These are phyloP conservation scores for Hypoxylon sp. DNA, from an alignment of 2,329 filamentous ascomycete species.

Conservation along the genomic window DNA sequence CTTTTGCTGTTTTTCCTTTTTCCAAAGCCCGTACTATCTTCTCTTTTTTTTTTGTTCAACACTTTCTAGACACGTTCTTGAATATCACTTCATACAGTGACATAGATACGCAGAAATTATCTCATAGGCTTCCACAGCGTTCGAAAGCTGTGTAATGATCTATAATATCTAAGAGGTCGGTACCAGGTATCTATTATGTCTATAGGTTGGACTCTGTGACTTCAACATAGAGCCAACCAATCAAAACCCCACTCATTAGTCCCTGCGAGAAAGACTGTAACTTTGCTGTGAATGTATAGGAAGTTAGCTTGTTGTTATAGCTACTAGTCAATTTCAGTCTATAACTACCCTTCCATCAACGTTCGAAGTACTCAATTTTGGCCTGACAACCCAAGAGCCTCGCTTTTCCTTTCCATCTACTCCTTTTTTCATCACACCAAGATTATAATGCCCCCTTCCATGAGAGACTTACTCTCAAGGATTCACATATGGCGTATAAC, in stretches of 20 bases:
- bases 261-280: not conserved
- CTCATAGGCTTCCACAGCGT: too few relatives aligned
- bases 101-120: too few relatives aligned
- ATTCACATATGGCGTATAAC: slow-evolving; percentile 57
- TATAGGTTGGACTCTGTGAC: too few relatives aligned
- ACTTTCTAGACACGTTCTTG: not conserved
- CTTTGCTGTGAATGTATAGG: not conserved
- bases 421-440: not conserved
- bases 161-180: too few relatives aligned
- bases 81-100: too few relatives aligned
- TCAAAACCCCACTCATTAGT: too few relatives aligned
- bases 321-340: not conserved
- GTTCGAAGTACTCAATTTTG: not conserved
- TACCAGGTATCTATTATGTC: too few relatives aligned
- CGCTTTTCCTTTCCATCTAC: not conserved
- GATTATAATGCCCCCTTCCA: not conserved
- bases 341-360: not conserved
- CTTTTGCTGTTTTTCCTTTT: slow-evolving; percentile 10
- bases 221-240: too few relatives aligned
- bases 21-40: not conserved
- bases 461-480: slow-evolving; percentile 50
- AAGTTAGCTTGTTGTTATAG: not conserved
- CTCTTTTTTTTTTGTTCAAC: not conserved
- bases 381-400: not conserved
- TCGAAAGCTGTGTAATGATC: too few relatives aligned